Conservation (phyloP, 2,329 filamentous ascomycete species). For the Xylaria digitata region DNA sequence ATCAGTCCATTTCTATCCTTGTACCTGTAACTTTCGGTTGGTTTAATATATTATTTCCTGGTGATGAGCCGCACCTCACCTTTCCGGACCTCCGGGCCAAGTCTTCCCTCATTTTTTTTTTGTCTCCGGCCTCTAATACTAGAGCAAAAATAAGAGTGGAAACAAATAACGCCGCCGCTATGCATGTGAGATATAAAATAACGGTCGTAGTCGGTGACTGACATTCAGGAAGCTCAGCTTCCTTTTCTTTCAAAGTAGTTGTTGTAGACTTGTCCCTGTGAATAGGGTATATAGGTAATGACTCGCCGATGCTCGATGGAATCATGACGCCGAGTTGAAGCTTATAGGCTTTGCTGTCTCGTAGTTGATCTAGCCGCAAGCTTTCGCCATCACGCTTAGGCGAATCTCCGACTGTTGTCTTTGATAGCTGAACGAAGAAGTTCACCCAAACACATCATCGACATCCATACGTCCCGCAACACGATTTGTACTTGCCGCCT, state of each 20-base stretch:
- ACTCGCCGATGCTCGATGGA: background rate
- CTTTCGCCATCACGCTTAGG: background rate
- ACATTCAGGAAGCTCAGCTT: background rate
- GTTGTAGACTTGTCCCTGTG: conserved; percentile 2
- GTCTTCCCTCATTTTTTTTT: background rate
- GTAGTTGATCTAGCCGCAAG: too few relatives aligned
- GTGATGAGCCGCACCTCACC: too few relatives aligned
- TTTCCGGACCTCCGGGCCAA: background rate
- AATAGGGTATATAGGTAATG: background rate
- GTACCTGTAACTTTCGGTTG: background rate
- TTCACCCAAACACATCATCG: conserved; percentile 57
- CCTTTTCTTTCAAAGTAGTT: background rate
- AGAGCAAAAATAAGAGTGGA: background rate
- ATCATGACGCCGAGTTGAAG: background rate
- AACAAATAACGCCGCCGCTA: conserved; percentile 50
- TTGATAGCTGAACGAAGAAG: background rate
- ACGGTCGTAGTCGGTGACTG: background rate
- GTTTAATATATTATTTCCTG: background rate
- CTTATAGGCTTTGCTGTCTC: background rate
- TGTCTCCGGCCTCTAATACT: background rate
- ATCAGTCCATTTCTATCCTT: background rate
- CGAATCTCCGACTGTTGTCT: background rate
- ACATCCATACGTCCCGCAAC: conserved; percentile 58
- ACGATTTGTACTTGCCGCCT: conserved; percentile 51
- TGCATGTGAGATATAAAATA: conserved; percentile 36